Conservation (phyloP, 805 yeast genomes). For the Saccharomyces jurei region DNA sequence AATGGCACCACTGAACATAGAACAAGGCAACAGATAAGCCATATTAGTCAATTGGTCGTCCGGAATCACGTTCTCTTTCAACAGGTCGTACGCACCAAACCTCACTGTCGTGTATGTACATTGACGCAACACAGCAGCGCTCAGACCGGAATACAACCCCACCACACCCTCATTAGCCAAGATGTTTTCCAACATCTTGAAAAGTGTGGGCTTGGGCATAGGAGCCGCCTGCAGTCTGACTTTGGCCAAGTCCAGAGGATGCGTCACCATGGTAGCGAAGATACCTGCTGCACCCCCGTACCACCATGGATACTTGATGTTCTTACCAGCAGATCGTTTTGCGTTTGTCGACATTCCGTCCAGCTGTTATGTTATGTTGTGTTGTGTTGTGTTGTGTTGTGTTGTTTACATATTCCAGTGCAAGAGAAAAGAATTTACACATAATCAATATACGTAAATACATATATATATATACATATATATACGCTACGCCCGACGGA, state of each 20-base stretch:
- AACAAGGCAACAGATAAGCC: constrained; percentile 55
- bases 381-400: too few species aligned
- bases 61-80: constrained; percentile 50
- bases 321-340: neutral
- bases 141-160: constrained; percentile 72
- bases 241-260: constrained; percentile 81
- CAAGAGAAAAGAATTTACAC: neutral
- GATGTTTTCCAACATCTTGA: constrained; percentile 39
- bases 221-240: constrained; percentile 78
- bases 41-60: constrained; percentile 45
- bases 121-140: constrained; percentile 77
- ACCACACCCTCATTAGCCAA: constrained; percentile 45
- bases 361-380: neutral
- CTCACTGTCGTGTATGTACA: constrained; percentile 83
- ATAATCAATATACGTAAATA: neutral
- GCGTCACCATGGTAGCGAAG: constrained; percentile 60
- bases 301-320: constrained; percentile 42
- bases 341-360: neutral
- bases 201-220: constrained; percentile 53
- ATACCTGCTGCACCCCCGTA: constrained; percentile 64
- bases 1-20: constrained; percentile 77
- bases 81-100: constrained; percentile 75
- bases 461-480: neutral
- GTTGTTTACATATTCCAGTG: neutral
- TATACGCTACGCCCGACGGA: neutral